phyloP scores from a whole-genome alignment of 129 eudicot species.

The Escallonia rubra region DNA sequence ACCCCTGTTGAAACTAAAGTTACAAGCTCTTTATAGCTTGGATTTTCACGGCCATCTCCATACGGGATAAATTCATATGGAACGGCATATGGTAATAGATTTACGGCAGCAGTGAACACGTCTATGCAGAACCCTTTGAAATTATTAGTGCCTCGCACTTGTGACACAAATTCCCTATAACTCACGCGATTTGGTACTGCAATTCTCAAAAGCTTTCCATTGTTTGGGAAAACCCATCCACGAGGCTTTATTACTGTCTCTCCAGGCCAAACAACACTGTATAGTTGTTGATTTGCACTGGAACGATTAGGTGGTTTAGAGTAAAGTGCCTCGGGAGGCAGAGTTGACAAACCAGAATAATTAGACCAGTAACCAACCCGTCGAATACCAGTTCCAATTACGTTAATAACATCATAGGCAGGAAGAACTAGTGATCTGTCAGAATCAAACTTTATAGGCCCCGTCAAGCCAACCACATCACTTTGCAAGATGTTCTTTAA shows the following conservation, averaged over 20 bases:
- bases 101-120: constrained; percentile 78
- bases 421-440: constrained; percentile 66
- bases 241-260: constrained; percentile 61
- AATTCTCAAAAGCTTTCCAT: constrained; percentile 64
- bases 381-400: constrained; percentile 75
- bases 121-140: constrained; percentile 88
- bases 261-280: constrained; percentile 87
- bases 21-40: constrained; percentile 58
- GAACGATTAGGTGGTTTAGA: constrained; percentile 49
- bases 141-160: constrained; percentile 48
- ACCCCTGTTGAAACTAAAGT: constrained; percentile 63
- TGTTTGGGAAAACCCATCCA: constrained; percentile 93
- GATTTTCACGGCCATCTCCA: constrained; percentile 71
- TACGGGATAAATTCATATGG: constrained; percentile 72
- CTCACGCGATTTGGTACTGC: constrained; percentile 78
- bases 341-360: constrained; percentile 59
- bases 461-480: constrained; percentile 70
- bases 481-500: constrained; percentile 52
- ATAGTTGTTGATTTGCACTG: constrained; percentile 36
- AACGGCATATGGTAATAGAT: constrained; percentile 76
- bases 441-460: constrained; percentile 54
- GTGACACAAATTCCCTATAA: constrained; percentile 82
- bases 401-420: constrained; percentile 68
- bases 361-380: constrained; percentile 84
- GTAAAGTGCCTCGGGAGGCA: constrained; percentile 61